A percentile compares a stretch with the other conserved stretches of the same genome.
These are phyloP conservation scores for Schoenoplectus tabernaemontani DNA, from an alignment of 202 grass and related monocot genomes.

Conservation along the genomic window DNA sequence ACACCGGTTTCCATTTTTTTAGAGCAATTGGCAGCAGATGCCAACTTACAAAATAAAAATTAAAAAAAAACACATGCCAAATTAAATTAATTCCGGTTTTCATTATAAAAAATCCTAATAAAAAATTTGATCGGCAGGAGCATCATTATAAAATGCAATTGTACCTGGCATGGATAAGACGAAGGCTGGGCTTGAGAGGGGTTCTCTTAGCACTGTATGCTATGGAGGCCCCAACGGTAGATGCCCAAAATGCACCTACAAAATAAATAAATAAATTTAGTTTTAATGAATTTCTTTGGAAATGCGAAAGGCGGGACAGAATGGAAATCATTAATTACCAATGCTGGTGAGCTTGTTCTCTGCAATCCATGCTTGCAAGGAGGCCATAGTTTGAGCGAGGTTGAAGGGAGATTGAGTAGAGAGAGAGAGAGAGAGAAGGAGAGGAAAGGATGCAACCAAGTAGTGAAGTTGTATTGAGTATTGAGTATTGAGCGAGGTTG, in stretches of 20 bases:
- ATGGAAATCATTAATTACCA: slow-evolving; percentile 27
- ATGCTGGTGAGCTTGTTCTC: slow-evolving; percentile 75
- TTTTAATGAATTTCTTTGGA: no score
- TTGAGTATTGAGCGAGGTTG: no score
- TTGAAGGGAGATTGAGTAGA: neutral
- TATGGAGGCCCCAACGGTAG: slow-evolving; percentile 18
- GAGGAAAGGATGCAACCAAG: neutral
- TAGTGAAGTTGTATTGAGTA: no score
- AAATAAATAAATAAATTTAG: no score
- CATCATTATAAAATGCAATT: neutral
- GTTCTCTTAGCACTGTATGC: slow-evolving; percentile 23
- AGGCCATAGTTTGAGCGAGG: slow-evolving; percentile 23
- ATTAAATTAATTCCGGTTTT: neutral
- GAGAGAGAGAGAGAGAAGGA: neutral
- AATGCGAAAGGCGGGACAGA: neutral
- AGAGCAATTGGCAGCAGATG: no score
- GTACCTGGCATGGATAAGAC: slow-evolving; percentile 33
- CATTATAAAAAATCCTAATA: neutral
- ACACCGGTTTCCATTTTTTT: no score
- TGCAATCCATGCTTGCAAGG: slow-evolving; percentile 52
- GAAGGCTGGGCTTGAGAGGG: slow-evolving; percentile 28
- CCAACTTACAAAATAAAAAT: no score
- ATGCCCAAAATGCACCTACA: slow-evolving; percentile 26
- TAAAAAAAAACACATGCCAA: no score
- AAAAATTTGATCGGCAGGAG: neutral